A percentile compares a stretch with the other conserved stretches of the same genome.
Evolutionary conservation across 768 basidiomycete species (phyloP).

Genomic region (Leccinum disarticulatum): DNA sequence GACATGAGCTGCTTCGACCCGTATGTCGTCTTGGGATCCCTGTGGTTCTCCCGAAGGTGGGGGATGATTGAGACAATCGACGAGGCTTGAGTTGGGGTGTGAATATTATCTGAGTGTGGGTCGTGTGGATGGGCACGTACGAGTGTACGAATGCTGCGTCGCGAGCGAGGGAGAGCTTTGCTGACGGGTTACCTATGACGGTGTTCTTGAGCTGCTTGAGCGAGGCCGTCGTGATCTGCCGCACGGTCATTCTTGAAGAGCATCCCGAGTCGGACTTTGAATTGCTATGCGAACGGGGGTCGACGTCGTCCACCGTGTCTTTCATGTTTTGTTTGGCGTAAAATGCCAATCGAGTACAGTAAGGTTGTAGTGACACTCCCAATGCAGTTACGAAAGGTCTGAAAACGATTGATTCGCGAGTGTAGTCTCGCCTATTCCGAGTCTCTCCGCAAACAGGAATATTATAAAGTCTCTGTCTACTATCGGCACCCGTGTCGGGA

Average conservation of each 20-base stretch:
- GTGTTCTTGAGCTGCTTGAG: conserved; percentile 73
- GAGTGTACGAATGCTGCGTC: conserved; percentile 56
- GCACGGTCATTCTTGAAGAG: conserved; percentile 27
- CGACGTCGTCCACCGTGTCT: too few species aligned
- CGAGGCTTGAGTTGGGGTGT: conserved; percentile 44
- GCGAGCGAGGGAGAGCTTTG: conserved; percentile 57
- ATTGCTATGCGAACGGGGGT: too few species aligned
- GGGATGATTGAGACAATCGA: conserved; percentile 55
- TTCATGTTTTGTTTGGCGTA: too few species aligned
- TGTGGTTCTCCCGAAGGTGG: conserved; percentile 33
- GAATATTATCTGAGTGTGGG: not conserved
- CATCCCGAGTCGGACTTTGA: too few species aligned
- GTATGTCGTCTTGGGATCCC: conserved; percentile 48
- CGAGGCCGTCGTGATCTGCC: conserved; percentile 27
- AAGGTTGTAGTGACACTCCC: too few species aligned
- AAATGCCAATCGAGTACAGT: too few species aligned
- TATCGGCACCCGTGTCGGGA: conserved; percentile 6
- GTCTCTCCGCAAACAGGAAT: too few species aligned
- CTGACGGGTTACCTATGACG: conserved; percentile 78
- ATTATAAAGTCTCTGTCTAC: too few species aligned
- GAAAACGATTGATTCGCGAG: too few species aligned
- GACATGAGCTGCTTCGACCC: conserved; percentile 74
- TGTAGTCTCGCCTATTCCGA: too few species aligned
- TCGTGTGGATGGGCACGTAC: conserved; percentile 35
- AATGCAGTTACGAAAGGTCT: too few species aligned